Base-by-base conservation (phyloP, 2,329 filamentous ascomycete genomes). In the Claviceps maximensis region DNA sequence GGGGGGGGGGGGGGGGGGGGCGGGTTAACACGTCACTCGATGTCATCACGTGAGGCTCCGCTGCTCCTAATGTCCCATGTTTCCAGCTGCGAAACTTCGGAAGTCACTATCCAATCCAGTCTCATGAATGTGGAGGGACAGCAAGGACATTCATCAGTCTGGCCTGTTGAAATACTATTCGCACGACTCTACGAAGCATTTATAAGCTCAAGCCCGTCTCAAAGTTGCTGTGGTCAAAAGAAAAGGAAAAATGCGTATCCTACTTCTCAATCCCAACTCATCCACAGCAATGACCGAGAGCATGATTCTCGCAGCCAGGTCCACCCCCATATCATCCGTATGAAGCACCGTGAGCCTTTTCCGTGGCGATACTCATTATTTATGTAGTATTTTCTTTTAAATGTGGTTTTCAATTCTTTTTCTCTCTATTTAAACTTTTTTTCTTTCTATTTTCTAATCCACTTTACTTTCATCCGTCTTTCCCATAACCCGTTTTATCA, bases 221-320 rank as follows among this genome's bases (percentile, higher is more conserved):
- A 33, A 21, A 21, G 21, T 38, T 38, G 33, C 27, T 29, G 4
- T 4, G 27, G 8, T 4, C 4, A 29, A 8, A 4, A 33, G 2
- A 33, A 33, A 33, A 5, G 19, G 4, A 8, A 49, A 21, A 31
- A 55, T 54, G 57, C 56, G 50, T 50, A 80, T 90, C 57, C 74
- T 91, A 42, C 72, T 91, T 56, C 75, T 91, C 60, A 91, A 93
- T 62, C 87, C 87, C 36, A 93, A 93, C 69, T 89, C 85, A 2
- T 88, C 83, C 1, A 60, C 70, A 53, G 71, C 74, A 53, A 91
- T 91, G 86, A 91, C 86, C 12, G 71, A 79, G 7, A 79, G 77
- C 27, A 74, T 90, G 60, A 74, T 54, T 23, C 27, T 50, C n/a
- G 57, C 57, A 5, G 58, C 59, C 51, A 55, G 45, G 38, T 55